Conservation (phyloP, 2,329 filamentous ascomycete genomes). For the Xylaria sp. region DNA sequence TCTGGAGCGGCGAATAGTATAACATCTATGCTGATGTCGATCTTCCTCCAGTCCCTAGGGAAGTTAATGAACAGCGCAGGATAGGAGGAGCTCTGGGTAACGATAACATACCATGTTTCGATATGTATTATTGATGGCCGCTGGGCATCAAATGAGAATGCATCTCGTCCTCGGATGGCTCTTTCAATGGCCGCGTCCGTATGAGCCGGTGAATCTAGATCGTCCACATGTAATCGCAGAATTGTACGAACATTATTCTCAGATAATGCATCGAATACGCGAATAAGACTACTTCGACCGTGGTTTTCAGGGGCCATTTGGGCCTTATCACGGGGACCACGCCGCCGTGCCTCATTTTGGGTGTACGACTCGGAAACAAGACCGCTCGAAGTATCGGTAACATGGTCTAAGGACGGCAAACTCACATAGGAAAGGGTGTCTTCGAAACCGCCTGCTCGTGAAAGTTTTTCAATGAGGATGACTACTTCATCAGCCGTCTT, state of each 20-base stretch:
- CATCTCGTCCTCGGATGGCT: conserved; percentile 1
- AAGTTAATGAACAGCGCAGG: not conserved
- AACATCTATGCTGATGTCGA: conserved; percentile 11
- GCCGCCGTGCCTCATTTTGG: too few species aligned
- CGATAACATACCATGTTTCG: too few species aligned
- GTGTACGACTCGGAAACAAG: too few species aligned
- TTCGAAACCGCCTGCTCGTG: conserved; percentile 1
- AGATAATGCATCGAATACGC: not conserved
- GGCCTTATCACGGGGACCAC: too few species aligned
- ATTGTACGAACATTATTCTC: not conserved
- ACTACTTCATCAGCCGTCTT: not conserved
- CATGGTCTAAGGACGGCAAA: not conserved
- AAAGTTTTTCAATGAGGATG: not conserved
- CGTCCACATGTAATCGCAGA: not conserved
- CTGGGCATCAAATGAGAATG: too few species aligned
- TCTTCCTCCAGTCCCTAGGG: conserved; percentile 7
- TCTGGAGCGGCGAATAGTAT: not conserved
- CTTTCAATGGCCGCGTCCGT: conserved; percentile 7
- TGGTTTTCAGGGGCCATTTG: not conserved
- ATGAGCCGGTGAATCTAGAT: not conserved
- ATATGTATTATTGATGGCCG: too few species aligned
- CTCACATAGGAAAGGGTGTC: conserved; percentile 12
- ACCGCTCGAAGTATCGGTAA: too few species aligned
- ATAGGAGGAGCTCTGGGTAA: too few species aligned
- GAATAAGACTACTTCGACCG: not conserved